Conservation (phyloP, 176 grass and related monocot genomes). For the Juncus effusus region DNA sequence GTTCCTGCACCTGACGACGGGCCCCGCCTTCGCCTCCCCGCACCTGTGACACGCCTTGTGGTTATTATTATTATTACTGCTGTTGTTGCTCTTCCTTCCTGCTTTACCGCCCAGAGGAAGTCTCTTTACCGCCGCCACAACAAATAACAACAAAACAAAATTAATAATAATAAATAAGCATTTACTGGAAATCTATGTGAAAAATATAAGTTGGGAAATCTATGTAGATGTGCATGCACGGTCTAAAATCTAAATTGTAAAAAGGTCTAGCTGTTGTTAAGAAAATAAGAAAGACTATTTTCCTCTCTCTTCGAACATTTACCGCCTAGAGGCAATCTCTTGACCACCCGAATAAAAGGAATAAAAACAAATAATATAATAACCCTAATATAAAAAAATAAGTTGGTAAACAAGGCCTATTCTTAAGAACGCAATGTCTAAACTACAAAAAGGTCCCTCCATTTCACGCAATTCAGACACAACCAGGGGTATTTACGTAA, state of each 20-base stretch:
- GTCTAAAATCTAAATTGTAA: too few species aligned
- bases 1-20: slow-evolving; percentile 52
- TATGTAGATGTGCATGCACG: too few species aligned
- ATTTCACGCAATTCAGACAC: not conserved
- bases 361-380: not conserved
- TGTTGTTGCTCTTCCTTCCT: slow-evolving; percentile 22
- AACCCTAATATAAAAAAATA: not conserved
- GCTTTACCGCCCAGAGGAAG: slow-evolving; percentile 52
- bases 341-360: too few species aligned
- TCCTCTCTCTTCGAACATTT: too few species aligned
- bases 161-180: not conserved
- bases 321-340: slow-evolving; percentile 54
- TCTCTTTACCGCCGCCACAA: slow-evolving; percentile 21
- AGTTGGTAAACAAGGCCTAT: not conserved
- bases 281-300: too few species aligned
- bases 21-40: slow-evolving; percentile 43
- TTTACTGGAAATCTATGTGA: too few species aligned
- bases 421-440: not conserved
- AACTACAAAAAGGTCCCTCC: not conserved
- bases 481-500: not conserved
- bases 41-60: slow-evolving; percentile 67
- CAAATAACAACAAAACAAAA: not conserved
- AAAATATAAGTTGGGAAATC: too few species aligned
- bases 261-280: too few species aligned
- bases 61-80: slow-evolving; percentile 33